Conservation (phyloP, 306 rosid genomes). For the Quercus aquifolioides region DNA sequence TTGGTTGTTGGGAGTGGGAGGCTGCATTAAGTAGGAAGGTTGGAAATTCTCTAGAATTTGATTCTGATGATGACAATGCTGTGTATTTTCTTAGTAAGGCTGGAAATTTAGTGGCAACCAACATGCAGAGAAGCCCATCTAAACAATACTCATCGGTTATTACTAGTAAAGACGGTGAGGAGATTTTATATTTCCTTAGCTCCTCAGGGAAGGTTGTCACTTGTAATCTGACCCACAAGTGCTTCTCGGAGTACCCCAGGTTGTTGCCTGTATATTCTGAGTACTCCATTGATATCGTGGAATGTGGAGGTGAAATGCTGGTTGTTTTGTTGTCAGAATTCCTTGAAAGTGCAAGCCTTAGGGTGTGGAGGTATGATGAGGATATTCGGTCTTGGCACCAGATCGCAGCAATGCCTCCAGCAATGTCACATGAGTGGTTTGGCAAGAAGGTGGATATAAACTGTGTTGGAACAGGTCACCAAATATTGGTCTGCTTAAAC, state of each 20-base stretch:
- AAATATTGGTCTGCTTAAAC: slow-evolving; percentile 73
- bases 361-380: slow-evolving; percentile 75
- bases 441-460: slow-evolving; percentile 90
- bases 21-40: slow-evolving; percentile 36
- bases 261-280: slow-evolving; percentile 73
- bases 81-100: slow-evolving; percentile 84
- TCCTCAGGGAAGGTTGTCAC: slow-evolving; percentile 69
- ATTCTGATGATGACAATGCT: slow-evolving; percentile 61
- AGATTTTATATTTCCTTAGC: slow-evolving; percentile 66
- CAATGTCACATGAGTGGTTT: slow-evolving; percentile 87
- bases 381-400: slow-evolving; percentile 62
- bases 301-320: slow-evolving; percentile 68
- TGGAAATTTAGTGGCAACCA: slow-evolving; percentile 82
- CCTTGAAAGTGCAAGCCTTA: slow-evolving; percentile 70
- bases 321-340: slow-evolving; percentile 81
- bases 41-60: slow-evolving; percentile 40
- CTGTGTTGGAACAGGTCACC: slow-evolving; percentile 76
- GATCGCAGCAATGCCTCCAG: slow-evolving; percentile 80
- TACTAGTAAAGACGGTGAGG: slow-evolving; percentile 50
- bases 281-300: slow-evolving; percentile 86
- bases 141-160: slow-evolving; percentile 87
- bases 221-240: slow-evolving; percentile 58
- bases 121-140: slow-evolving; percentile 90
- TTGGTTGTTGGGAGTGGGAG: slow-evolving; percentile 70
- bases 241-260: slow-evolving; percentile 75